Evolutionary conservation across 495 filamentous ascomycete genomes (phyloP), one percentile per base, ranked within the genome.

Genomic region (Elasticomyces elasticus): DNA sequence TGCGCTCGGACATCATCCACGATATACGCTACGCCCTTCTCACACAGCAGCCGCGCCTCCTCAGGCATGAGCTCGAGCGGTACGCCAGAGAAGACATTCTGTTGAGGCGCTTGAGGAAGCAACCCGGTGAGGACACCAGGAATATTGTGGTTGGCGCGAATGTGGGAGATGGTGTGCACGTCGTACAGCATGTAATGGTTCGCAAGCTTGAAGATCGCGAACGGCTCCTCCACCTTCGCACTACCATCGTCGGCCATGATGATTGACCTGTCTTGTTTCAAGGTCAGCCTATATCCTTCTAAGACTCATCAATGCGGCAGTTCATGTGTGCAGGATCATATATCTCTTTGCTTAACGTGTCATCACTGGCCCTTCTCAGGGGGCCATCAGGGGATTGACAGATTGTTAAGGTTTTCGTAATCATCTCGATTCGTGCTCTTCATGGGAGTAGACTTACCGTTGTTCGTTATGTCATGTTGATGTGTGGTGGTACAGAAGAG

Each of bases 1-100:
- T 96, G 89, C 53, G 76, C 80, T 24, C 73, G 69, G 23, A 73
- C 71, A 67, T 94, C 89, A 66, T 95, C 83, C 62, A 85, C 82
- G 55, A 94, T 77, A 69, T 84, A 89, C 52, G 78, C 89, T 61
- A 81, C 77, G 61, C 78, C 81, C 61, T 82, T 84, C 60, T 95
- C 87, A 54, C 94, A 82, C 28, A 98, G 77, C 51, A 95, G 65
- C 51, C 80, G 77, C 2, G 83, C 89, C 71, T 98, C 92, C 67
- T 97, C 92, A 0, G 86, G 82, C 77, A 91, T 87, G 37, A 98
- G 72, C 71, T 95, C 83, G 33, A 96, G 63, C 1, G 92, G 92
- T 31, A 97, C 68, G 19, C 92, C 87, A 53, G 89, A 76, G 66
- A 97, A 96, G 47, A 95, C 76, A 73, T 96, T 98, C 68, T 98